Base-by-base conservation (phyloP, 495 filamentous ascomycete genomes). In the Hyphodiscus hymeniophilus region DNA sequence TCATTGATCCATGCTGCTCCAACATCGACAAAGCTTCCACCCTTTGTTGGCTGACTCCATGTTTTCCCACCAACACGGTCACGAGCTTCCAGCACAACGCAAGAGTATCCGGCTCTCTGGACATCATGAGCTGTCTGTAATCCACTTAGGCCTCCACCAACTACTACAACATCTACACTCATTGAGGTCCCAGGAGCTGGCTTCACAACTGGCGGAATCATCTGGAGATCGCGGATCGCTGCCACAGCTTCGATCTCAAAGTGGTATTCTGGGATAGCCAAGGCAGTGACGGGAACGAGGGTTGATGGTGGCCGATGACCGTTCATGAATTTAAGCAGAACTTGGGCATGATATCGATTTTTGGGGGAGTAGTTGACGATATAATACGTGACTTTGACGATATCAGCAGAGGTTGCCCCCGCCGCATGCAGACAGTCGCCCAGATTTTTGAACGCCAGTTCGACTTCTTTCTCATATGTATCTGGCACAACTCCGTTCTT, bases 1-100 rank as follows among this genome's bases (percentile, higher is more conserved):
- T 72, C 64, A 52, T 76, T 77, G 43, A 77, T 67, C 73, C 72
- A 76, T 2, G 70, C 68, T 1, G 68, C 73, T 8, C 73, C 74
- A 7, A 76, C 45, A 28, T 76, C 73, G 15, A 64, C 59, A n/a
- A 56, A 18, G 12, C 66, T 65, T 17, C 51, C 42, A 30, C 56
- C 56, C 26, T 48, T 42, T 7, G 44, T 35, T 0, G 56, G 47
- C 2, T 51, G 45, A 4, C 48, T 21, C 15, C 59, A 64, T 0
- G 62, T 69, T 47, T 72, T 74, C 0, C 76, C 76, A 3, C 76
- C 75, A 3, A 78, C 70, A 7, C 69, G 66, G 51, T 72, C 61
- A 0, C 66, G 57, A 10, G 70, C 72, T 48, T 80, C 76, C 6
- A 78, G 60, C 7, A 78, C 56, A 1, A 65, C 44, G n/a, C 55